Conservation (phyloP, 345 rosid genomes). For the Linum tenue region DNA sequence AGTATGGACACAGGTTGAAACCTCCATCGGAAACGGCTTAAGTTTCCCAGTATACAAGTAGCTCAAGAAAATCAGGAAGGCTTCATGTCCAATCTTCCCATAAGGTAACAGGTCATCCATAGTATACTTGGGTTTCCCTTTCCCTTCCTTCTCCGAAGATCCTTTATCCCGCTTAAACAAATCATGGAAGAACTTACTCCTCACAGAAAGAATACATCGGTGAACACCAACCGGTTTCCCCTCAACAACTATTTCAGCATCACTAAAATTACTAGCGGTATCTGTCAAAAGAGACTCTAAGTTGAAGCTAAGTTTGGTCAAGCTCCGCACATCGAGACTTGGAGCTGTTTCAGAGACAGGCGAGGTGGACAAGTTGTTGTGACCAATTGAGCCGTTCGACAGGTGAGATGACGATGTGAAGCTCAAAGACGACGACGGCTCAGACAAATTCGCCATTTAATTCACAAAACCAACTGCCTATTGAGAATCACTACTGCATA, state of each 20-base stretch:
- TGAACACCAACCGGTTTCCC: constrained; percentile 56
- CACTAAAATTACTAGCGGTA: constrained; percentile 47
- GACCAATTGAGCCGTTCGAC: constrained; percentile 39
- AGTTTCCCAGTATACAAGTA: constrained; percentile 75
- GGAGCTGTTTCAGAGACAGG: constrained; percentile 25
- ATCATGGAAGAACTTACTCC: constrained; percentile 71
- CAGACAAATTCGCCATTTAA: constrained; percentile 51
- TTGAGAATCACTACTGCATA: constrained; percentile 6
- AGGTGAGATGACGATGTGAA: constrained; percentile 54
- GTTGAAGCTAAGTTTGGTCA: constrained; percentile 67
- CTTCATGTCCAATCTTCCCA: constrained; percentile 68
- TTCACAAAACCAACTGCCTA: neutral
- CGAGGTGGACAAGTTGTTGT: constrained; percentile 22
- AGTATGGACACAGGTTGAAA: constrained; percentile 67
- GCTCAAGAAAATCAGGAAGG: constrained; percentile 57
- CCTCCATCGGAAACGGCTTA: constrained; percentile 62
- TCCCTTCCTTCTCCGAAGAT: constrained; percentile 39
- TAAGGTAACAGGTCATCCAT: constrained; percentile 51
- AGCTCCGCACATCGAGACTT: constrained; percentile 51
- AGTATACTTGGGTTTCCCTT: constrained; percentile 44
- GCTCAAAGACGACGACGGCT: constrained; percentile 78
- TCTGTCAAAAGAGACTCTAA: constrained; percentile 65
- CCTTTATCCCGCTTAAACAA: constrained; percentile 44
- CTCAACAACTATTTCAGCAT: constrained; percentile 67
- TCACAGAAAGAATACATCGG: constrained; percentile 71